Percentiles rank a stretch among this genome's conserved stretches.
These are phyloP conservation scores for Aureobasidium sp. DNA, from an alignment of 2,329 filamentous ascomycete species.

Conservation along the genomic window DNA sequence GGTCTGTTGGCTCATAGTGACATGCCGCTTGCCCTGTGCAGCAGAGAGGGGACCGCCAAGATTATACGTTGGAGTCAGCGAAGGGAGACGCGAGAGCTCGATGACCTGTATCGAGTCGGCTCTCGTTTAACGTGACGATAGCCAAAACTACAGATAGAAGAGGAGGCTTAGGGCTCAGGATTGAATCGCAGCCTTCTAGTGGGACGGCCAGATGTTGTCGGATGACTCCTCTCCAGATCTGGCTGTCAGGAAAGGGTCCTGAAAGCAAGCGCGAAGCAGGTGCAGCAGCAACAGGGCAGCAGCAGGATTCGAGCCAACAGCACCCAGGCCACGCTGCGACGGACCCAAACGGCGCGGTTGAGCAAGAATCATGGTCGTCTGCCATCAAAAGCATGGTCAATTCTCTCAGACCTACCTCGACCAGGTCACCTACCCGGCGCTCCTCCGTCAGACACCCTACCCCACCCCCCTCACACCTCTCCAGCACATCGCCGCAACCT, in stretches of 20 bases:
- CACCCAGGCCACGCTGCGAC: not conserved
- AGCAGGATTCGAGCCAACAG: constrained; percentile 1
- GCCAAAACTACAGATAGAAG: not conserved
- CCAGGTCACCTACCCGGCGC: constrained; percentile 4
- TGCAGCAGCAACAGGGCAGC: not conserved
- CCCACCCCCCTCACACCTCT: constrained; percentile 2
- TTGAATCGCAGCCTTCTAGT: not conserved
- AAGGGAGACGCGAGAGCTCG: not conserved
- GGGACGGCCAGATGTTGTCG: constrained; percentile 6
- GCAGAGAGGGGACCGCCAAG: not conserved
- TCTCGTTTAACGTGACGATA: not conserved
- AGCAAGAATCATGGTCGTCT: constrained; percentile 12
- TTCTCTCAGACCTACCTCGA: constrained; percentile 7
- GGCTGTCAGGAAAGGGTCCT: constrained; percentile 1
- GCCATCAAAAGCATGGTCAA: constrained; percentile 12
- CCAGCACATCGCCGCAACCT: not conserved
- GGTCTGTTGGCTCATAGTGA: not conserved
- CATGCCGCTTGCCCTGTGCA: not conserved
- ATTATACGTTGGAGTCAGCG: not conserved
- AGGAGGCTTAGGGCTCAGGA: not conserved
- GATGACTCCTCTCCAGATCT: constrained; percentile 8
- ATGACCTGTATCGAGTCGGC: not conserved
- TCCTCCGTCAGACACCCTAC: constrained; percentile 8
- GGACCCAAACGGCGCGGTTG: not conserved
- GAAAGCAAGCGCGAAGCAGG: constrained; percentile 8